A percentile compares a stretch with the other conserved stretches of the same genome.
phyloP scores from a whole-genome alignment of 2,329 filamentous ascomycete species.

The Xylaria multiplex region DNA sequence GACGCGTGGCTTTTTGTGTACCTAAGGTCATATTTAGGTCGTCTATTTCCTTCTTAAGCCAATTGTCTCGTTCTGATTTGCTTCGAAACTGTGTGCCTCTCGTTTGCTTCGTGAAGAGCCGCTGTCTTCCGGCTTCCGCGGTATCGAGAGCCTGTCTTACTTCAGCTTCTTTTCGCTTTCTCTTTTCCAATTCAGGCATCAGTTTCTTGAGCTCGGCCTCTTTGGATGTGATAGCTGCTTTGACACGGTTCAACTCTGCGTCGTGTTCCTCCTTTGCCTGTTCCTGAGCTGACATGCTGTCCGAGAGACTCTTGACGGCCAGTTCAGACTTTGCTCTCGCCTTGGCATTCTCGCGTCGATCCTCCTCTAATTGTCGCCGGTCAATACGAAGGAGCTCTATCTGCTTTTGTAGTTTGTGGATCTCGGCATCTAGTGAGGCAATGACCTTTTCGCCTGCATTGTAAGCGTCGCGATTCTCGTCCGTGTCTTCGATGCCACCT shows the following conservation, averaged over 20 bases:
- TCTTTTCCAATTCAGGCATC: slow-evolving; percentile 79
- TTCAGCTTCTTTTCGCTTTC: slow-evolving; percentile 76
- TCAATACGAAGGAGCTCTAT: slow-evolving; percentile 87
- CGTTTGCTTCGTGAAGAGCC: slow-evolving; percentile 91
- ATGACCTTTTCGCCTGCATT: slow-evolving; percentile 83
- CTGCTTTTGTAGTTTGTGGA: slow-evolving; percentile 81
- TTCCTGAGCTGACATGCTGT: slow-evolving; percentile 82
- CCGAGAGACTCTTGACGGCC: slow-evolving; percentile 81
- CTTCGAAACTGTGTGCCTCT: slow-evolving; percentile 87
- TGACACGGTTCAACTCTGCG: slow-evolving; percentile 75
- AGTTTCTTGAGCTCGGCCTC: slow-evolving; percentile 80
- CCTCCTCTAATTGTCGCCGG: slow-evolving; percentile 86
- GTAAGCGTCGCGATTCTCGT: slow-evolving; percentile 81
- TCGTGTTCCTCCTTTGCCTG: slow-evolving; percentile 77
- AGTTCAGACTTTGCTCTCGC: slow-evolving; percentile 86
- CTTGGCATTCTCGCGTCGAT: slow-evolving; percentile 84
- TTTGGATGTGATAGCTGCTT: slow-evolving; percentile 77
- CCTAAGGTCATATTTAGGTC: slow-evolving; percentile 81
- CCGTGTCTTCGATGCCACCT: slow-evolving; percentile 84
- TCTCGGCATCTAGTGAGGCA: slow-evolving; percentile 78
- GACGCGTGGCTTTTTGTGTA: slow-evolving; percentile 82
- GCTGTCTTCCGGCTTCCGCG: slow-evolving; percentile 77
- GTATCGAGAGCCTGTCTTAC: slow-evolving; percentile 78
- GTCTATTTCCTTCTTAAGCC: slow-evolving; percentile 80
- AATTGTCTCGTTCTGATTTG: slow-evolving; percentile 88